Percentiles rank a stretch among this genome's conserved stretches.
phyloP scores from a whole-genome alignment of 495 filamentous ascomycete genomes.

The Tuber aestivum region DNA sequence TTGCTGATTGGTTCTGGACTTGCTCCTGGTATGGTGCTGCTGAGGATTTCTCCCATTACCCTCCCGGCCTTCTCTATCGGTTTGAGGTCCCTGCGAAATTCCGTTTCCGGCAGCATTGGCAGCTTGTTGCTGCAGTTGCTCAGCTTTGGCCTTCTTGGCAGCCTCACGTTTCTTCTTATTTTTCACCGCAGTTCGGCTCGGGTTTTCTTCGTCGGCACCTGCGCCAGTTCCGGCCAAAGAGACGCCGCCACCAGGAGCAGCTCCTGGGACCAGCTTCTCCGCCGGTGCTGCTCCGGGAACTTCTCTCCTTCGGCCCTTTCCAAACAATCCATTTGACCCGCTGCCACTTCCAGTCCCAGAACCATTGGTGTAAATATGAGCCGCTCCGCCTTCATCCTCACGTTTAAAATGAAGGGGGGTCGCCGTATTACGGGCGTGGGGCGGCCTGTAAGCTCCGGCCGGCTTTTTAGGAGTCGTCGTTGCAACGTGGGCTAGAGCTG shows the following conservation, averaged over 20 bases:
- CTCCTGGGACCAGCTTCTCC: conserved; percentile 58
- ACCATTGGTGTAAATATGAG: conserved; percentile 74
- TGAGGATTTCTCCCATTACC: conserved; percentile 10
- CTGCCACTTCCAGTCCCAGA: conserved; percentile 53
- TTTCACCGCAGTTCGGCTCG: conserved; percentile 84
- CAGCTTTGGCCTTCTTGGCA: conserved; percentile 76
- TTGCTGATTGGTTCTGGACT: conserved; percentile 34
- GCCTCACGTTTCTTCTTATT: conserved; percentile 99
- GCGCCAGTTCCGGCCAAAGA: conserved; percentile 55
- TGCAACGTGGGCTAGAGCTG: conserved; percentile 73
- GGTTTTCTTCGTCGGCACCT: conserved; percentile 56
- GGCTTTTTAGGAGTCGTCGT: conserved; percentile 92
- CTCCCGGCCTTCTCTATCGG: conserved; percentile 27
- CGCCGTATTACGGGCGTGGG: conserved; percentile 81
- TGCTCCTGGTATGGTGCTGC: conserved; percentile 30
- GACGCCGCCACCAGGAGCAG: conserved; percentile 66
- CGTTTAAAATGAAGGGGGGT: conserved; percentile 95
- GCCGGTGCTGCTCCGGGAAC: conserved; percentile 75
- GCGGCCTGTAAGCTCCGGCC: conserved; percentile 89
- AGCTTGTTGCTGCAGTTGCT: conserved; percentile 41
- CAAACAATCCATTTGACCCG: conserved; percentile 65
- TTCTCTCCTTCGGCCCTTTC: conserved; percentile 59
- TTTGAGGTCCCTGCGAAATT: not conserved
- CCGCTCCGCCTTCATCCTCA: conserved; percentile 91
- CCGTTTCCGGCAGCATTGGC: conserved; percentile 24